Conservation (phyloP, 495 filamentous ascomycete species). For the Aspergillus sclerotiicarbonarius region DNA sequence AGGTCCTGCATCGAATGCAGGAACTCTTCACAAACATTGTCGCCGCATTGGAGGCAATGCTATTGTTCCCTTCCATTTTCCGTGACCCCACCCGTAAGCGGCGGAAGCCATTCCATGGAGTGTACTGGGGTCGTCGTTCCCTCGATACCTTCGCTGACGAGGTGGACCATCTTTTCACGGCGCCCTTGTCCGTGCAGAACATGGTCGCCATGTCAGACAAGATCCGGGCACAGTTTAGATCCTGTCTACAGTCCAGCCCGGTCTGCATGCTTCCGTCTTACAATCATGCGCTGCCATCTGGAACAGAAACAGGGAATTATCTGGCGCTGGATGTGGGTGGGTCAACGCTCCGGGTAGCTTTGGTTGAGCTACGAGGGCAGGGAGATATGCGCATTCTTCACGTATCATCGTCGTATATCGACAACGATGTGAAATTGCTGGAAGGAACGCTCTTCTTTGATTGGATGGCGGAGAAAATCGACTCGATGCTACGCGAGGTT, state of each 20-base stretch:
- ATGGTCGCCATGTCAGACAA: constrained; percentile 55
- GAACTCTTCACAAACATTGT: constrained; percentile 55
- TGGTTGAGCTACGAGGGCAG: constrained; percentile 56
- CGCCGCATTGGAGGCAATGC: constrained; percentile 49
- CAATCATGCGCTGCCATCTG: constrained; percentile 60
- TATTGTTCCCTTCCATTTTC: constrained; percentile 52
- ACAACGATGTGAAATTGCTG: constrained; percentile 51
- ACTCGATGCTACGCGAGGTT: constrained; percentile 48
- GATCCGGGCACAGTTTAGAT: constrained; percentile 57
- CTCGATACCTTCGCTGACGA: constrained; percentile 54
- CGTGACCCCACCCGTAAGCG: constrained; percentile 35
- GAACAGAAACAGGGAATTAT: constrained; percentile 58
- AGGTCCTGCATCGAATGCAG: constrained; percentile 49
- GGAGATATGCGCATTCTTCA: constrained; percentile 51
- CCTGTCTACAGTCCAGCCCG: constrained; percentile 52
- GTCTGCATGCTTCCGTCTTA: constrained; percentile 68
- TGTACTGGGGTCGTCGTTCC: constrained; percentile 42
- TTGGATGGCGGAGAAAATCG: constrained; percentile 64
- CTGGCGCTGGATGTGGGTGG: constrained; percentile 66
- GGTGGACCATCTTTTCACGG: constrained; percentile 47
- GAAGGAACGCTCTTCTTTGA: constrained; percentile 61
- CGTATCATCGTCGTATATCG: constrained; percentile 52
- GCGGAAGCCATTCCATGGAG: constrained; percentile 34
- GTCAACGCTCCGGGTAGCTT: constrained; percentile 62
- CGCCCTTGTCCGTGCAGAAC: constrained; percentile 38